Conservation (phyloP, 2,329 filamentous ascomycete genomes). For the Aspergillus sergii region DNA sequence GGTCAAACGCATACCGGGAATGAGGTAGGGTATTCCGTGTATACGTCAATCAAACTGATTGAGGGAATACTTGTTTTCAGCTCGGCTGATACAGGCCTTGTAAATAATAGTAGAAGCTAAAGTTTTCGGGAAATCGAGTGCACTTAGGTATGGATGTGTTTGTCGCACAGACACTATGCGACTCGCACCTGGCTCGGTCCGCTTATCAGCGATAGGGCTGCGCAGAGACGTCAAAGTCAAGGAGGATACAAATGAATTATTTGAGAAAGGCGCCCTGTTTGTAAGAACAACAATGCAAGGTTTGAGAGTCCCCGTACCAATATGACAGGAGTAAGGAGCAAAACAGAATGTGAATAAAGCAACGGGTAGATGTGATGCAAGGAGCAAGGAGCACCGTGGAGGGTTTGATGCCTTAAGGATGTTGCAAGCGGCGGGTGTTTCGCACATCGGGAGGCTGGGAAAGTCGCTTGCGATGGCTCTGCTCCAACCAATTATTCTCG, state of each 20-base stretch:
- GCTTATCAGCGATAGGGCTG: slow-evolving; percentile 32
- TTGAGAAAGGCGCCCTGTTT: neutral
- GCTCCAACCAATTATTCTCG: slow-evolving; percentile 23
- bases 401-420: slow-evolving; percentile 31
- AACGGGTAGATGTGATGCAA: slow-evolving; percentile 14
- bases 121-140: neutral
- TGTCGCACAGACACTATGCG: neutral
- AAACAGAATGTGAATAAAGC: slow-evolving; percentile 8
- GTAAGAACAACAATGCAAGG: slow-evolving; percentile 1
- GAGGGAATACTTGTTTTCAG: neutral
- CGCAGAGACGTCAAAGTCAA: slow-evolving; percentile 18
- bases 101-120: neutral
- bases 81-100: neutral
- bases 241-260: neutral
- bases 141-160: neutral
- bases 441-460: slow-evolving; percentile 28
- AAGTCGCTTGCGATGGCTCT: slow-evolving; percentile 20
- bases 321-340: slow-evolving; percentile 18
- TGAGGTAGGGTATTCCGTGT: slow-evolving; percentile 2
- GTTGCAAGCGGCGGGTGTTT: slow-evolving; percentile 22
- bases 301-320: slow-evolving; percentile 11
- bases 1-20: slow-evolving; percentile 31
- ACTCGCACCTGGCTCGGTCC: slow-evolving; percentile 6
- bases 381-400: slow-evolving; percentile 21
- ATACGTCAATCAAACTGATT: slow-evolving; percentile 1